A percentile compares a stretch with the other conserved stretches of the same genome.
These are phyloP conservation scores for Senecio squalidus DNA, from an alignment of 140 eudicot species.

Conservation along the genomic window DNA sequence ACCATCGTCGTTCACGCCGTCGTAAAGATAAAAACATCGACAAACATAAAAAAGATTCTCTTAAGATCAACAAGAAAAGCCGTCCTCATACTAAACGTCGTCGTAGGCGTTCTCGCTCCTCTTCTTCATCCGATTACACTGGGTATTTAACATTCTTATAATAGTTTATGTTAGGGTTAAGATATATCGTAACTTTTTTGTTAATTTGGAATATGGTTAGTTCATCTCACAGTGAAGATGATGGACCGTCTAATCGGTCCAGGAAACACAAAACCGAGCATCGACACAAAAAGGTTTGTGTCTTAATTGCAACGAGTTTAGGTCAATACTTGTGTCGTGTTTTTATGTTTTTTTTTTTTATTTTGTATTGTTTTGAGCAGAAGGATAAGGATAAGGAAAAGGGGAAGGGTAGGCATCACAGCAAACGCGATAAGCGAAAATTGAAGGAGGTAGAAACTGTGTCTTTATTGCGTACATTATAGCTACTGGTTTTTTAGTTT, in stretches of 20 bases:
- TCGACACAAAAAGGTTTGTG: conserved; percentile 64
- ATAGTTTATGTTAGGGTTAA: background rate
- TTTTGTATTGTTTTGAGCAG: conserved; percentile 35
- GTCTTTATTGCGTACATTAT: background rate
- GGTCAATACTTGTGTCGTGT: conserved; percentile 1
- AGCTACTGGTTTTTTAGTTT: background rate
- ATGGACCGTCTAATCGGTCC: conserved; percentile 54
- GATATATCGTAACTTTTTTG: too few species aligned
- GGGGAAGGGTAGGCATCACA: conserved; percentile 59
- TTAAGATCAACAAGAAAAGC: conserved; percentile 59
- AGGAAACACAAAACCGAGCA: conserved; percentile 57
- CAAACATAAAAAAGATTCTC: conserved; percentile 41
- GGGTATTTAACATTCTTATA: conserved; percentile 29
- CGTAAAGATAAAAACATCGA: conserved; percentile 40
- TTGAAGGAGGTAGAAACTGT: conserved; percentile 65
- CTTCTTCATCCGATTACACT: conserved; percentile 55
- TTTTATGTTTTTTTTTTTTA: conserved; percentile 7
- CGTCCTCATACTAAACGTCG: conserved; percentile 60
- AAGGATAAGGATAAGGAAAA: conserved; percentile 89
- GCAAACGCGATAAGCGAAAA: conserved; percentile 65
- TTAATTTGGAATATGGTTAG: too few species aligned
- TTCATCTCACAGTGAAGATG: conserved; percentile 76
- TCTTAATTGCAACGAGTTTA: background rate
- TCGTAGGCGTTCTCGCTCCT: conserved; percentile 55
- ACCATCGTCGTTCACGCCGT: conserved; percentile 55